Evolutionary conservation across 1,139 yeast species (phyloP), one percentile per base, ranked within the genome.

Genomic region (Saccharomyces hybrid): DNA sequence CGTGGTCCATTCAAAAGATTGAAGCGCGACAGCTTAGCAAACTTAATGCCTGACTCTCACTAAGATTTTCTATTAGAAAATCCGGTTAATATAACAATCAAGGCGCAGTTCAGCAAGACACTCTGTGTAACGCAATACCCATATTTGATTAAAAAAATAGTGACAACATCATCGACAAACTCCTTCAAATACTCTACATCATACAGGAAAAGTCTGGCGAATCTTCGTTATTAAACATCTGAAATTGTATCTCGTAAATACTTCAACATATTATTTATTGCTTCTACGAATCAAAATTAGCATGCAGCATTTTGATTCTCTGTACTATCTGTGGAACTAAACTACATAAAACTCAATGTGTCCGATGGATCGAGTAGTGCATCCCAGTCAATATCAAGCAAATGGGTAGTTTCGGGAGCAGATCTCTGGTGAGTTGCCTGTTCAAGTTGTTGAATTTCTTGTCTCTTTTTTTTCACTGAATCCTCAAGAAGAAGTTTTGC

Each of bases 401-500:
- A 27, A 13, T 34, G 46, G 6, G 19, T 26, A n/a, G 27, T 27
- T 14, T 46, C 49, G n/a, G 41, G 23, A 19, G 34, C 23, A 5
- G 55, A 38, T 13, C 48, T 51, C 14, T 25, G 38, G n/a, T 50
- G 52, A 11, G 41, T 44, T 1, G 57, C 56, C n/a, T 47, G 42
- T 26, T 47, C 56, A 28, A 55, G 46, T 13, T 54, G 52, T 8
- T 51, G 34, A n/a, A 55, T 34, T 46, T 55, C 54, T 19, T 44
- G 52, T 26, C 38, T 47, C 31, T 55, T 55, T 38, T 50, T 55
- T 19, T 55, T 53, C 29, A 55, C 26, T 3, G 55, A 55, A 25
- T 55, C 57, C n/a, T 34, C 52, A 44, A 55, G 56, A 11, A 55
- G 55, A 2, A 53, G 52, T 26, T 55, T 49, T 16, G 52, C 54